phyloP scores from a whole-genome alignment of 2,329 filamentous ascomycete species.

The Claviceps sp. region DNA sequence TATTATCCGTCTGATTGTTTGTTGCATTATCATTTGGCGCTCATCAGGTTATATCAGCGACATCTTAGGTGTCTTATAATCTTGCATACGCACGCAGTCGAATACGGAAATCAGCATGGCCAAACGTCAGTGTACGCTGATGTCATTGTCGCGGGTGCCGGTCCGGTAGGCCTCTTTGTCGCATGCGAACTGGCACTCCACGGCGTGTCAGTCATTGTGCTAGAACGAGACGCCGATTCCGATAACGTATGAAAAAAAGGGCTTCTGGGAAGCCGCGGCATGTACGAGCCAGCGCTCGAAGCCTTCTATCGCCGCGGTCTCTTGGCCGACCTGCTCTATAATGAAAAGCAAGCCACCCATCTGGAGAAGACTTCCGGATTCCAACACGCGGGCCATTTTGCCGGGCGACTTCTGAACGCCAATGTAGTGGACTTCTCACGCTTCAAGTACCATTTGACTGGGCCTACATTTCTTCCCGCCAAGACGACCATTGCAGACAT shows the following conservation, averaged over 20 bases:
- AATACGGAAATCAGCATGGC: background rate
- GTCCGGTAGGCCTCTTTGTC: slow-evolving; percentile 22
- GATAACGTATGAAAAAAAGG: slow-evolving; percentile 14
- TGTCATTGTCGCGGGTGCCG: slow-evolving; percentile 22
- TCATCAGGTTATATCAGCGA: too few species aligned
- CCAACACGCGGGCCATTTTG: slow-evolving; percentile 21
- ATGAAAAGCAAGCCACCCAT: slow-evolving; percentile 1
- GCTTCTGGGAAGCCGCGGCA: slow-evolving; percentile 17
- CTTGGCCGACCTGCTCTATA: slow-evolving; percentile 15
- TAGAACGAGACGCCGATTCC: slow-evolving; percentile 15
- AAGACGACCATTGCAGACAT: background rate
- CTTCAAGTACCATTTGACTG: slow-evolving; percentile 16
- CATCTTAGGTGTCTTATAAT: background rate
- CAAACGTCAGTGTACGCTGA: slow-evolving; percentile 8
- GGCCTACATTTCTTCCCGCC: background rate
- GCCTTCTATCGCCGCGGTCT: slow-evolving; percentile 25
- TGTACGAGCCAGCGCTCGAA: slow-evolving; percentile 14
- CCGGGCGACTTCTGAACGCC: slow-evolving; percentile 16
- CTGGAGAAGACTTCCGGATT: slow-evolving; percentile 10
- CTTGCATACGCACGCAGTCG: background rate
- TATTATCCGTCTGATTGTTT: too few species aligned
- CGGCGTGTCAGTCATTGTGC: slow-evolving; percentile 20
- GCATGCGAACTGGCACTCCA: slow-evolving; percentile 23
- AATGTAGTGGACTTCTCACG: slow-evolving; percentile 15
- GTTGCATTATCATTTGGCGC: too few species aligned